Evolutionary conservation across 1,284 basidiomycete species (phyloP).

Genomic region (Sparassis latifolia): DNA sequence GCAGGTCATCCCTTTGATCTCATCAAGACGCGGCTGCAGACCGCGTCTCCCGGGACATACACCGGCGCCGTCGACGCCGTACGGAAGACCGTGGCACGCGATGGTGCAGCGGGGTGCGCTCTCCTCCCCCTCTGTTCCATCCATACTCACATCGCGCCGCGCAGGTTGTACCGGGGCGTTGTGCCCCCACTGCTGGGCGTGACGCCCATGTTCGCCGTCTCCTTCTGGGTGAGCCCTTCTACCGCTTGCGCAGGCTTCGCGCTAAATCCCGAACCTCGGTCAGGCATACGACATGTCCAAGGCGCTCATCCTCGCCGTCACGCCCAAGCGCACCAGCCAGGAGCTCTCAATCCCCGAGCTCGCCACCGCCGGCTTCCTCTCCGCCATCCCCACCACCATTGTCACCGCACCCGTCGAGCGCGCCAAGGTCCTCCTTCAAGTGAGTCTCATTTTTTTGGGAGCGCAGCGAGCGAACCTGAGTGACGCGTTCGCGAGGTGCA

Average conservation of each 20-base stretch:
- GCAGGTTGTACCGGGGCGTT: slow-evolving; percentile 92
- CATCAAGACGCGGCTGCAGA: slow-evolving; percentile 95
- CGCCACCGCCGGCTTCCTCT: slow-evolving; percentile 91
- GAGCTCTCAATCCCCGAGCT: slow-evolving; percentile 78
- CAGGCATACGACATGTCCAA: slow-evolving; percentile 95
- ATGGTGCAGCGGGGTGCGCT: slow-evolving; percentile 83
- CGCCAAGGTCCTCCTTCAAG: slow-evolving; percentile 94
- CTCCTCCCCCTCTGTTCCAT: background rate
- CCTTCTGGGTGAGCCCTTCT: slow-evolving; percentile 79
- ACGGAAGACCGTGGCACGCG: slow-evolving; percentile 81
- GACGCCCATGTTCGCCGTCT: slow-evolving; percentile 97
- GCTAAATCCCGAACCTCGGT: background rate
- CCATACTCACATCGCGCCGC: background rate
- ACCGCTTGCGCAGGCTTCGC: background rate
- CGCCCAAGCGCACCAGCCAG: slow-evolving; percentile 62
- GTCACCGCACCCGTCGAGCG: slow-evolving; percentile 95
- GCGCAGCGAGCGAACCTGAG: background rate
- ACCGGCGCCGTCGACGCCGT: slow-evolving; percentile 93
- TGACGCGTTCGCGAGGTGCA: slow-evolving; percentile 27
- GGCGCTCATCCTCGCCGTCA: slow-evolving; percentile 71
- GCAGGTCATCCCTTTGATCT: slow-evolving; percentile 96
- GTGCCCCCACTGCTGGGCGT: slow-evolving; percentile 94
- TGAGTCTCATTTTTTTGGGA: slow-evolving; percentile 23
- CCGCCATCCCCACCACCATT: slow-evolving; percentile 88
- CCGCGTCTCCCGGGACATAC: slow-evolving; percentile 86